Evolutionary conservation across 2,329 filamentous ascomycete species (phyloP), one percentile per base, ranked within the genome.

Genomic region (Fragosphaeria purpurea): DNA sequence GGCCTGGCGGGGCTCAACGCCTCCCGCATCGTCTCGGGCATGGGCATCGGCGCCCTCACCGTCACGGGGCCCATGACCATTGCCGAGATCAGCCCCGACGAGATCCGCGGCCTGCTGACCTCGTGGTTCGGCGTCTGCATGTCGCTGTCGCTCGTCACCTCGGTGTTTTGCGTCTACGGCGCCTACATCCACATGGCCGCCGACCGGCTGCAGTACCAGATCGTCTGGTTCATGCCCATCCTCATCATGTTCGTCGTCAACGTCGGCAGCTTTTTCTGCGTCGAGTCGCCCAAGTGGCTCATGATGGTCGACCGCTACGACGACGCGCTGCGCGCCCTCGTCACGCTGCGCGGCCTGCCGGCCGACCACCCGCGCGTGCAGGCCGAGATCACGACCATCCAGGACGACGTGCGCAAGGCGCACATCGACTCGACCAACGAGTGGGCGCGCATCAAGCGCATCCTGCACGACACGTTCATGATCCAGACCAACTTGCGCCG

Each of bases 1-100:
- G 48, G 51, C 22, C 45, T 53, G 1, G 37, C 46, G 2, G 37
- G 39, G 5, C 67, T 67, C 52, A 70, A 70, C 45, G 67, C 62
- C 8, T 68, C 63, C 7, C 65, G 69, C 10, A 63, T 66, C 3
- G 56, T 60, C n/a, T 57, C 63, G 4, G 65, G 63, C 7, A 53
- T 67, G 9, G 64, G 68, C 32, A 61, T 70, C 6, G 68, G 69
- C 8, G 61, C 67, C 46, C 64, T 66, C 7, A 68, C 66, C 4
- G 67, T 68, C 48, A 63, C 71, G 39, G 68, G 72, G n/a, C 71
- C 71, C 46, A 68, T 74, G 58, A 72, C 67, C 57, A 64, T 62
- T 33, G 65, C 65, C 30, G 72, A 74, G 60, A 70, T 71, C 65
- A 64, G 69, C 0, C 74, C 74, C 12, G 73, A 72, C 48, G 59